These are phyloP conservation scores for Fusarium multiceps DNA, from an alignment of 2,329 filamentous ascomycete genomes.

Conservation along the genomic window DNA sequence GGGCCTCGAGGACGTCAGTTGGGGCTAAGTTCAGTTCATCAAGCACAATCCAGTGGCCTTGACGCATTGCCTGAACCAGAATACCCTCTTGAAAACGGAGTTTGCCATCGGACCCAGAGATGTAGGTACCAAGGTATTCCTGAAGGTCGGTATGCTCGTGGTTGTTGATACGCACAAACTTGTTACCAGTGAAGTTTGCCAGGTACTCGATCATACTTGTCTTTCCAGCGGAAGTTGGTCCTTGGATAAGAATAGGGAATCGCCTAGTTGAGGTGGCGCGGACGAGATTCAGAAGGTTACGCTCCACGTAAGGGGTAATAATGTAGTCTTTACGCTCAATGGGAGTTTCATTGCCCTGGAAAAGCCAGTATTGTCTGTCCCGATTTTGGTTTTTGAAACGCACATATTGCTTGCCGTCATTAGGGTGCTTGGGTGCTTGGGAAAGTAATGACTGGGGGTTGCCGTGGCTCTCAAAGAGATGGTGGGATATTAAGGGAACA, in stretches of 20 bases:
- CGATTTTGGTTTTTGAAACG: constrained; percentile 75
- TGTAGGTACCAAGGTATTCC: constrained; percentile 95
- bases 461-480: constrained; percentile 76
- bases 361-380: constrained; percentile 87
- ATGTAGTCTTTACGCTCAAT: constrained; percentile 91
- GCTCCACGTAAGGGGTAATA: constrained; percentile 92
- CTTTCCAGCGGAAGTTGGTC: constrained; percentile 96
- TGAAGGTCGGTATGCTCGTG: constrained; percentile 99
- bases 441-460: constrained; percentile 79
- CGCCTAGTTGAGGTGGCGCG: constrained; percentile 90
- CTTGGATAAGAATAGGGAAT: constrained; percentile 95
- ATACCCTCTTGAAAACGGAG: constrained; percentile 93
- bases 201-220: constrained; percentile 99
- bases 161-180: constrained; percentile 98
- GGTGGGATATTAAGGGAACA: constrained; percentile 80
- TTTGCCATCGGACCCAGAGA: constrained; percentile 86
- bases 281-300: constrained; percentile 93
- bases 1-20: constrained; percentile 93
- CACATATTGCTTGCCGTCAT: constrained; percentile 81
- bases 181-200: constrained; percentile 95
- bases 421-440: constrained; percentile 80
- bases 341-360: constrained; percentile 72
- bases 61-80: constrained; percentile 88
- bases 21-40: constrained; percentile 97
- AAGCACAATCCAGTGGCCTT: constrained; percentile 97